A percentile compares a stretch with the other conserved stretches of the same genome.
Conservation (phyloP, 768 basidiomycete genomes). For the Collybiopsis confluens region DNA sequence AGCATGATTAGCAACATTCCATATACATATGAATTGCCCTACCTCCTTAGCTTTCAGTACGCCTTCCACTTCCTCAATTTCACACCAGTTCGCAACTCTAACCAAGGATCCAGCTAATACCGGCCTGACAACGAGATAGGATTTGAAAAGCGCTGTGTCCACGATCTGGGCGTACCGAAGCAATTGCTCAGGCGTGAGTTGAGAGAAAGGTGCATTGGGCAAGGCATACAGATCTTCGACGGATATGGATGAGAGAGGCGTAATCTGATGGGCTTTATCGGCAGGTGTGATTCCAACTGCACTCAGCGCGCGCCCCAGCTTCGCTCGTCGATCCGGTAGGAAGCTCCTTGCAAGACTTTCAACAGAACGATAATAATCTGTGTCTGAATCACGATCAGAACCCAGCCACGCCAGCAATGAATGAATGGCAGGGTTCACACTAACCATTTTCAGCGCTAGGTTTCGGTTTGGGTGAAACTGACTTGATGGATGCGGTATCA, state of each 20-base stretch:
- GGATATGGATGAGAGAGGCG: constrained; percentile 68
- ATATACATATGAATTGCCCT: constrained; percentile 12
- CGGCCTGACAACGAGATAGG: constrained; percentile 80
- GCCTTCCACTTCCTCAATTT: constrained; percentile 91
- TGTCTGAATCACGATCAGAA: not conserved
- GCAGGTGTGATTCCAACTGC: constrained; percentile 63
- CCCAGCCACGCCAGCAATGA: no score
- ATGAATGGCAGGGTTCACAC: no score
- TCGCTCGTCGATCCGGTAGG: constrained; percentile 85
- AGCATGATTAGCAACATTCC: not conserved
- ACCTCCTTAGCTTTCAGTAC: constrained; percentile 78
- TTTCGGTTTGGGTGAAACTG: constrained; percentile 22
- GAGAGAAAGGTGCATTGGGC: constrained; percentile 69
- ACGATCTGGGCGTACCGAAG: constrained; percentile 89
- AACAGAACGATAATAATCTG: constrained; percentile 70
- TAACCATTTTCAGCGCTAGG: constrained; percentile 12
- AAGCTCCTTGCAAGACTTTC: constrained; percentile 79
- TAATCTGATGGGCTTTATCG: constrained; percentile 61
- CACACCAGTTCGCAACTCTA: constrained; percentile 94
- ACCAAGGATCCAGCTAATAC: constrained; percentile 82
- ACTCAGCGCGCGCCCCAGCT: constrained; percentile 73
- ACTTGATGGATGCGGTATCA: constrained; percentile 49
- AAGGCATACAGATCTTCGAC: constrained; percentile 72
- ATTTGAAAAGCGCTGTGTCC: constrained; percentile 93
- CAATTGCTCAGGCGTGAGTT: constrained; percentile 79